Base-by-base conservation (phyloP, 768 basidiomycete species). In the Phylloporus arenicola region DNA sequence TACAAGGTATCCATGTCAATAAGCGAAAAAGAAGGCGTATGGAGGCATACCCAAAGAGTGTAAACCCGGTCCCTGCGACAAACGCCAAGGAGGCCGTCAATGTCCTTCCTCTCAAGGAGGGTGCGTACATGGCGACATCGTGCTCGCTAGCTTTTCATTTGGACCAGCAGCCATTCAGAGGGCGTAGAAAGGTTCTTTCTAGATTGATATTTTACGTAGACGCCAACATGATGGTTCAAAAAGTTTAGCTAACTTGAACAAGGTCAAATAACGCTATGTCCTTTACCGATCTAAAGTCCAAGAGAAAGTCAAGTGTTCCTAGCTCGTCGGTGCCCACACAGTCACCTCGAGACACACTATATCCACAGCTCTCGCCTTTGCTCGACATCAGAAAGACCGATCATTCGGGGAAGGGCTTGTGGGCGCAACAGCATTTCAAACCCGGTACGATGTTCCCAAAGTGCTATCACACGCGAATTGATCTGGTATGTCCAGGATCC, bases 31-130 rank as follows among this genome's bases (percentile, higher is more conserved):
- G 42, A 4, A 29, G 19, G 17, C 31, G 20, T 3, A 44, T 14
- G 2, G 30, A 61, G 17, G 55, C 70, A 43, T 55, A 79, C 72
- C 84, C 83, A 52, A 83, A 82, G n/a, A 80, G 68, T 11, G 78
- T 82, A 61, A 82, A 81, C 4, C 81, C 80, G 4, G 79, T 72
- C 34, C 81, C 81, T 20, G 79, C 77, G 11, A 81, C 78, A 56
- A 80, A 78, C 2, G 77, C 79, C 39, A 82, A 65, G 8, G 75
- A 73, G 9, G 70, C 71, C 17, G 76, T 79, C 41, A 82, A 65
- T 12, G 64, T 58, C 39, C 57, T 60, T 11, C 80, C 79, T 19
- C 57, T 53, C 46, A 64, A 54, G 20, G 62, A 52, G 24, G 57
- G 5, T 0, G 53, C 39, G 34, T 59, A 48, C 6, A 16, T 27